phyloP scores from a whole-genome alignment of 768 basidiomycete species.

The Exsudoporus frostii region DNA sequence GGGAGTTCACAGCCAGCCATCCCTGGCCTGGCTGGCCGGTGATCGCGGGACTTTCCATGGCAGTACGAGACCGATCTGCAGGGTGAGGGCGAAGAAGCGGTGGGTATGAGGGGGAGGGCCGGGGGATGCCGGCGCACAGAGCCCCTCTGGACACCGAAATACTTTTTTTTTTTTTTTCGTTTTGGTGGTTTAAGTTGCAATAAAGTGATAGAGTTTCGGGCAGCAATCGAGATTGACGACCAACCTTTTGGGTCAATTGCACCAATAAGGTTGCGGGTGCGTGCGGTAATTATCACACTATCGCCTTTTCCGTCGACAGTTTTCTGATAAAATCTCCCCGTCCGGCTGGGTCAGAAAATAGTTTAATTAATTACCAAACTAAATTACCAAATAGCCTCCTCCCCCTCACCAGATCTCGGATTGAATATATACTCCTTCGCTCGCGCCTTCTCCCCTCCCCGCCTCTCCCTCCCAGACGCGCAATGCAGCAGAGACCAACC shows the following conservation, averaged over 20 bases:
- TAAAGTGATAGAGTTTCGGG: constrained; percentile 52
- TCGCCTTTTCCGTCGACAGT: constrained; percentile 23
- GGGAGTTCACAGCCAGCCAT: neutral
- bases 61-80: constrained; percentile 23
- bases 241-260: constrained; percentile 38
- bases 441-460: constrained; percentile 17
- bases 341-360: constrained; percentile 27
- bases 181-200: constrained; percentile 42
- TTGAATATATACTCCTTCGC: constrained; percentile 30
- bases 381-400: constrained; percentile 28
- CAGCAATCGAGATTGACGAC: constrained; percentile 43
- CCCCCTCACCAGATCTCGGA: constrained; percentile 31
- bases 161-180: neutral
- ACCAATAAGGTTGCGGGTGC: constrained; percentile 35
- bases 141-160: no score
- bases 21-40: constrained; percentile 8
- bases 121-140: constrained; percentile 17
- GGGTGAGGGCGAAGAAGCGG: constrained; percentile 16
- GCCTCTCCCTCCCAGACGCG: constrained; percentile 3
- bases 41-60: constrained; percentile 24
- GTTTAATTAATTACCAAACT: constrained; percentile 39
- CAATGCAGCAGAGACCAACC: constrained; percentile 66
- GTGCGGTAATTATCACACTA: constrained; percentile 26
- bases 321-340: constrained; percentile 30
- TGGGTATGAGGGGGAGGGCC: constrained; percentile 8